Evolutionary conservation across 2,329 filamentous ascomycete species (phyloP), one percentile per base, ranked within the genome.

Genomic region (Calonectria ilicicola): DNA sequence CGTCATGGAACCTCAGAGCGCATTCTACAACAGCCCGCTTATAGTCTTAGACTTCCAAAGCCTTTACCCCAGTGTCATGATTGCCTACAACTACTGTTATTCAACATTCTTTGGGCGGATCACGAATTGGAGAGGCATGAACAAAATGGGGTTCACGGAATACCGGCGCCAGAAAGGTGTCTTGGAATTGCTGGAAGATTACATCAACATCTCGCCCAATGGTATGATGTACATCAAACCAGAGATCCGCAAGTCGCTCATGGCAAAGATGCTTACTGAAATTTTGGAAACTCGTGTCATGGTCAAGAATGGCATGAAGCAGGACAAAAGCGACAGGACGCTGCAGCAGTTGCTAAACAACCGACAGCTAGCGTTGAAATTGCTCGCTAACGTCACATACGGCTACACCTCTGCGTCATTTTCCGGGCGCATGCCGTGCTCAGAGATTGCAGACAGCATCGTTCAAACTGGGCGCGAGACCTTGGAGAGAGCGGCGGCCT

Each of bases 21-120:
- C 93, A 8, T 98, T 99, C 81, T 99, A 99, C 84, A 95, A 88
- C 69, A 97, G 94, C 74, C 97, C 97, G 0, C 82, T 99, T 0
- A 82, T 99, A 4, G 97, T 99, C 0, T 88, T 99, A 8, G 97
- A 99, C 83, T 99, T 99, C 75, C 96, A 98, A 81, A 98, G 95
- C 72, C 86, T 99, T 60, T 99, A 99, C 77, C 97, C 97, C 0
- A 98, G 96, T 83, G 93, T 98, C 72, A 98, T 99, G 95, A 98
- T 99, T 81, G 97, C 97, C 0, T 98, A 99, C 86, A 99, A 99
- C 80, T 97, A 98, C 81, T 99, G 97, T 85, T 99, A 99, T 81
- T 98, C 97, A 0, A 99, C 97, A 0, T 99, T 96, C 78, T 88
- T 98, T 0, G 97, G 97, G 0, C 91, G 97, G 35, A 92, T 98